phyloP scores from a whole-genome alignment of 352 stramenopile species.

The Globisporangium cylindrosporum region DNA sequence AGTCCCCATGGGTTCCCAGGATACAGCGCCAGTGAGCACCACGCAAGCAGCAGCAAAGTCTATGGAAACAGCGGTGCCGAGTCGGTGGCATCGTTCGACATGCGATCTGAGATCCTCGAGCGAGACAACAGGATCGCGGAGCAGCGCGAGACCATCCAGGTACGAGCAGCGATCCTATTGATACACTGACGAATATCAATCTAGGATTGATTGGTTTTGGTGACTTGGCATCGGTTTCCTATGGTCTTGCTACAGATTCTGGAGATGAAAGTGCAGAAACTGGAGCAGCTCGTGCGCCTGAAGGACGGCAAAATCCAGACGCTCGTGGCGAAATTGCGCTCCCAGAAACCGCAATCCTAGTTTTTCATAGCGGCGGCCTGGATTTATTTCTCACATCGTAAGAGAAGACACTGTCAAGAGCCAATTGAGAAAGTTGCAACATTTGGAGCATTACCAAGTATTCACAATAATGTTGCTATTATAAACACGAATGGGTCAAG shows the following conservation, averaged over 20 bases:
- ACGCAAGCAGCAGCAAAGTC: conserved; percentile 6
- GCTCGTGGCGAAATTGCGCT: conserved; percentile 80
- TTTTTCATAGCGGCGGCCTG: too few relatives aligned
- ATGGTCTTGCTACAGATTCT: conserved; percentile 66
- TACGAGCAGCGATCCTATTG: conserved; percentile 2
- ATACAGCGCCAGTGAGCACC: conserved; percentile 18
- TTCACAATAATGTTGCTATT: too few relatives aligned
- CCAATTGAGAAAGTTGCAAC: background rate
- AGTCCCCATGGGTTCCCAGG: conserved; percentile 4
- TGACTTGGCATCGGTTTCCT: background rate
- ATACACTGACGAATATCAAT: background rate
- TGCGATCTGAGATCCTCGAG: conserved; percentile 46
- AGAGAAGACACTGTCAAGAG: too few relatives aligned
- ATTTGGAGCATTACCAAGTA: too few relatives aligned
- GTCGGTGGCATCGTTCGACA: conserved; percentile 10
- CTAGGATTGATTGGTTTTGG: background rate
- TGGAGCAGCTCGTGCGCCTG: conserved; percentile 93
- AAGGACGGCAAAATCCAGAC: conserved; percentile 95
- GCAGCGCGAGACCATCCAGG: conserved; percentile 86
- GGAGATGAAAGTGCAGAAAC: conserved; percentile 94
- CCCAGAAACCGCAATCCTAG: conserved; percentile 48
- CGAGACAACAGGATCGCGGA: conserved; percentile 84
- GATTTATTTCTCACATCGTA: too few relatives aligned
- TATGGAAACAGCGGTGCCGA: conserved; percentile 16
- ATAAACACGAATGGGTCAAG: too few relatives aligned